Evolutionary conservation across 148 eudicot genomes (phyloP), one percentile per base, ranked within the genome.

Genomic region (Rhododendron williamsianum): DNA sequence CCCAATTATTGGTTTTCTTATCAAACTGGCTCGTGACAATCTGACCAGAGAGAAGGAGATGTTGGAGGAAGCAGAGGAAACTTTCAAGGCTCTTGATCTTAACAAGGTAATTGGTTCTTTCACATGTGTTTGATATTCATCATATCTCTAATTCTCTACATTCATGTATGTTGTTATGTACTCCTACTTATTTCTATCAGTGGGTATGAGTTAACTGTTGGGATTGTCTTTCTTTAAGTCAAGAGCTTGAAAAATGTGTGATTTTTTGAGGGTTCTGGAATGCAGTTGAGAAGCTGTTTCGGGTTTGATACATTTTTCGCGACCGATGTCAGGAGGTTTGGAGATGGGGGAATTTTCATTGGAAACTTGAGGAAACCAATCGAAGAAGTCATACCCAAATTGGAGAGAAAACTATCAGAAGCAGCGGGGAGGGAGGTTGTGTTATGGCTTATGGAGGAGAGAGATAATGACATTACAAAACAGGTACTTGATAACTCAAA

Each of bases 361-460:
- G 99, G 99, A 45, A 96, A 96, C 87, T 92, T 96, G 90, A 93
- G 99, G 88, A 91, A 84, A 85, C 97, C 99, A 2, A 89, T 96
- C 86, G 93, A 96, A 82, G 99, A 95, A 89, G 98, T 87, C 16
- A 91, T 92, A 81, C 99, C 99, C 30, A 92, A 89, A 76, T 91
- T 96, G 87, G 95, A 96, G 93, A 87, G 88, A 86, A 96, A 96
- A 86, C 86, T 96, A 35, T 91, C 96, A 43, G 99, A 93, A 89
- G 96, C 98, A 72, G 96, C 98, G 8, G 99, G 93, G 82, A 95
- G 93, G 76, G 98, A 93, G 80, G 98, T 96, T 81, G 89, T 92
- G 38, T 71, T 97, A 13, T 97, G 99, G 99, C 91, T 97, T 81
- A 93, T 97, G 98, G 99, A 97, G 92, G 99, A 97, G 91, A 93